phyloP scores from a whole-genome alignment of 257 asterid genomes.

The Solanum lycopersicoides region DNA sequence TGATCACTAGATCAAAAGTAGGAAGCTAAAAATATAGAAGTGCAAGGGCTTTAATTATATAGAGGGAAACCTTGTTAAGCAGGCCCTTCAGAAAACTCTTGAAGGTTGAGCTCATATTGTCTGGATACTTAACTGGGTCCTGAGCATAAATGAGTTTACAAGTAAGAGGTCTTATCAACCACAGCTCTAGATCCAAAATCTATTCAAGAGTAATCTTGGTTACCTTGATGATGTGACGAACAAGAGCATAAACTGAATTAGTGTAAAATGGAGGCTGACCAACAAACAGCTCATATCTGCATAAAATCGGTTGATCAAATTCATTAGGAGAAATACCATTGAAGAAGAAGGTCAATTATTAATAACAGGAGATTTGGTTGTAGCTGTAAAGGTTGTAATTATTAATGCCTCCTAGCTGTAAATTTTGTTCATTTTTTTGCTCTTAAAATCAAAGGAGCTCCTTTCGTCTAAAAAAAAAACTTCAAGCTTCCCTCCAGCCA shows the following conservation, averaged over 20 bases:
- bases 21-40: background rate
- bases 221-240: slow-evolving; percentile 94
- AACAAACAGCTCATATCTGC: slow-evolving; percentile 95
- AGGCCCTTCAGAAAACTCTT: slow-evolving; percentile 84
- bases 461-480: background rate
- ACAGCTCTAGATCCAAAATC: background rate
- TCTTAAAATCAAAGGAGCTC: background rate
- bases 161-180: background rate
- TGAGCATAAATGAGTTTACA: slow-evolving; percentile 16
- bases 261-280: slow-evolving; percentile 99
- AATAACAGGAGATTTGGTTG: background rate
- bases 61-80: slow-evolving; percentile 71
- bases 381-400: background rate
- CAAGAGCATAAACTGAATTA: slow-evolving; percentile 94
- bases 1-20: slow-evolving; percentile 11
- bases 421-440: background rate
- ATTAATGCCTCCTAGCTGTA: background rate
- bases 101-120: slow-evolving; percentile 75
- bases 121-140: slow-evolving; percentile 99
- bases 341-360: background rate
- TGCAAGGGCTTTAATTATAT: background rate
- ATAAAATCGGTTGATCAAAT: background rate
- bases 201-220: background rate
- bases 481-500: background rate
- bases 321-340: background rate